Conservation (phyloP, 768 basidiomycete species). For the Suillus subluteus region DNA sequence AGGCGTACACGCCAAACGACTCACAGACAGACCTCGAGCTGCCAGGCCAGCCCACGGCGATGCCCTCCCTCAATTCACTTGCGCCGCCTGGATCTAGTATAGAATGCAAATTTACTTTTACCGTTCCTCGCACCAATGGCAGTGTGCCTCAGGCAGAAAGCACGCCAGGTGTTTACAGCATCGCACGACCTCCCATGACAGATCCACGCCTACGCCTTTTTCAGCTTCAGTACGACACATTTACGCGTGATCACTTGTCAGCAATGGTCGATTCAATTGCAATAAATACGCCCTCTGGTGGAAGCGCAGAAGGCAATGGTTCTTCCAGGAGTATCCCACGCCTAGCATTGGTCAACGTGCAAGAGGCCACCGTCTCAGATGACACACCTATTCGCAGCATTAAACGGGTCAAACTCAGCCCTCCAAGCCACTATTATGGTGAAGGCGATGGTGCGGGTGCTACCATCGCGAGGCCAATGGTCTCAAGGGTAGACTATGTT, state of each 20-base stretch:
- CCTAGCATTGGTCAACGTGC: conserved; percentile 49
- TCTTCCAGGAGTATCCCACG: conserved; percentile 48
- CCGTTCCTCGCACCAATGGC: conserved; percentile 52
- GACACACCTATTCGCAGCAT: conserved; percentile 68
- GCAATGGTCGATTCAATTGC: conserved; percentile 95
- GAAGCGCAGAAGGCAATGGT: conserved; percentile 47
- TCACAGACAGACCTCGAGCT: conserved; percentile 29
- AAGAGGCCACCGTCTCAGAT: conserved; percentile 44
- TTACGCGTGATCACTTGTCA: conserved; percentile 91
- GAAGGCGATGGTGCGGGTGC: conserved; percentile 52
- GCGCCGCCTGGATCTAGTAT: conserved; percentile 33
- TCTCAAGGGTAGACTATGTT: conserved; percentile 67
- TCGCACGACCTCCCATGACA: conserved; percentile 43
- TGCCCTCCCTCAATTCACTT: conserved; percentile 15
- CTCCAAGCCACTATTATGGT: conserved; percentile 59
- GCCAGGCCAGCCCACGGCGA: conserved; percentile 12
- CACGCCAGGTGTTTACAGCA: conserved; percentile 46
- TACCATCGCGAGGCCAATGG: conserved; percentile 51
- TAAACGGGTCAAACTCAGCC: conserved; percentile 82
- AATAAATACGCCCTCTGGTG: conserved; percentile 68
- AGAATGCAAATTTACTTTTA: conserved; percentile 76
- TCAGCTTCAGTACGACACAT: conserved; percentile 95
- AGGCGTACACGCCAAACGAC: conserved; percentile 38
- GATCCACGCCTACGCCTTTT: conserved; percentile 86
- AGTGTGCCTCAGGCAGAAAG: conserved; percentile 60